Percentiles rank a stretch among this genome's conserved stretches.
These are phyloP conservation scores for Syzygium grande DNA, from an alignment of 345 rosid genomes.

Conservation along the genomic window DNA sequence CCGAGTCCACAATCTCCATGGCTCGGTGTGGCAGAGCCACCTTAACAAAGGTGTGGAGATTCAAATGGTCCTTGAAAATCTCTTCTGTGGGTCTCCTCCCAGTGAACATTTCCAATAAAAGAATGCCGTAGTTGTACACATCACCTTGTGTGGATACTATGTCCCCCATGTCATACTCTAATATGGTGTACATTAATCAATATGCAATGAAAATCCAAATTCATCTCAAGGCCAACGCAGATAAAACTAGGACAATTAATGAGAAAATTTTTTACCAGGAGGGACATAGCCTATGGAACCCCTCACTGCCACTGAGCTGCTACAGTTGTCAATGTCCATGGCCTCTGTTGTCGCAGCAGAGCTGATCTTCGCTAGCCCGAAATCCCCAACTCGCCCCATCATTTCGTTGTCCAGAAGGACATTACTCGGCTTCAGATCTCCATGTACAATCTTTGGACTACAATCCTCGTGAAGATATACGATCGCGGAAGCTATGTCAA, in stretches of 20 bases:
- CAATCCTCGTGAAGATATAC: background rate
- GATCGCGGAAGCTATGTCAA: background rate
- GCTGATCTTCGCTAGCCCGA: fast-evolving
- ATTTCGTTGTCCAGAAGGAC: background rate
- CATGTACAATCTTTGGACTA: background rate
- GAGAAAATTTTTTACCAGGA: background rate
- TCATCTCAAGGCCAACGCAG: background rate
- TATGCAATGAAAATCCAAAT: fast-evolving
- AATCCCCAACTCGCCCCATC: background rate
- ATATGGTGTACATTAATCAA: background rate
- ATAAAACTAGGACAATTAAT: background rate
- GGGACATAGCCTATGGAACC: fast-evolving
- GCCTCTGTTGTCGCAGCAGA: fast-evolving
- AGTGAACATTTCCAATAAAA: background rate
- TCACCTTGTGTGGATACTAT: background rate
- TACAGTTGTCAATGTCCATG: background rate
- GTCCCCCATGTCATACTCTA: background rate
- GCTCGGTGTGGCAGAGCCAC: background rate
- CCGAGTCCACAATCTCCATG: background rate
- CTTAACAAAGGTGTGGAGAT: background rate
- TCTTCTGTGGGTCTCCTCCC: background rate
- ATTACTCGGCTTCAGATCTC: background rate
- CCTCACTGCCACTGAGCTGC: background rate
- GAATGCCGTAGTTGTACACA: background rate
- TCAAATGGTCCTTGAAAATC: background rate